A percentile compares a stretch with the other conserved stretches of the same genome.
These are phyloP conservation scores for Trichoderma endophyticum DNA, from an alignment of 2,329 filamentous ascomycete species.

Conservation along the genomic window DNA sequence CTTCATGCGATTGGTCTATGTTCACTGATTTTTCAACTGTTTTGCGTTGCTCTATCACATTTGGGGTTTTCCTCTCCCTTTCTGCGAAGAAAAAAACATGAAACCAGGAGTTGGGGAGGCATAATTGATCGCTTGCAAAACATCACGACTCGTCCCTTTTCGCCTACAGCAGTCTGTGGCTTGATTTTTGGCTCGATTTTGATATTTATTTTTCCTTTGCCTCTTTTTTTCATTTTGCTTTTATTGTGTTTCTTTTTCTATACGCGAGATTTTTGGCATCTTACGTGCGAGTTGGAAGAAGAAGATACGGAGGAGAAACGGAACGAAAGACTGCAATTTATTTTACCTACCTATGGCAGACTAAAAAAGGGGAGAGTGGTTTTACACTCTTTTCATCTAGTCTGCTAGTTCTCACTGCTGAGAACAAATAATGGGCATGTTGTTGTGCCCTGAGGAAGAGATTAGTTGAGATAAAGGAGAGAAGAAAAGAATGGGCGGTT, in stretches of 20 bases:
- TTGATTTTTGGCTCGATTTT: background rate
- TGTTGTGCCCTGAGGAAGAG: background rate
- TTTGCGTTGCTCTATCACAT: background rate
- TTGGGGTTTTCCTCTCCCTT: background rate
- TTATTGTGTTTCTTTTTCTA: background rate
- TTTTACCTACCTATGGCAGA: background rate
- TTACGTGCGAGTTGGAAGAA: background rate
- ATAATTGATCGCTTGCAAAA: constrained; percentile 12
- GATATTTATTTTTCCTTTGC: background rate
- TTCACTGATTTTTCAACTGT: background rate
- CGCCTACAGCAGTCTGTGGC: background rate
- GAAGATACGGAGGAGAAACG: background rate
- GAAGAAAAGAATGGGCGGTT: background rate
- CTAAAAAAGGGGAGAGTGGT: background rate
- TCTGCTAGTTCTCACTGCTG: background rate
- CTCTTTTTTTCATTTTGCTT: background rate
- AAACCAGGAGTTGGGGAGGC: constrained; percentile 14
- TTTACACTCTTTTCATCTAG: background rate
- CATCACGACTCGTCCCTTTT: background rate
- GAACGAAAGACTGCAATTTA: constrained; percentile 3
- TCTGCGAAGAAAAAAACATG: background rate
- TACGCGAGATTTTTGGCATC: constrained; percentile 1
- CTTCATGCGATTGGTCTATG: background rate
- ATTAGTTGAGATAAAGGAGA: background rate
- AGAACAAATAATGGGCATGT: background rate